Base-by-base conservation (phyloP, 805 yeast genomes). In the Cephaloascus albidus region DNA sequence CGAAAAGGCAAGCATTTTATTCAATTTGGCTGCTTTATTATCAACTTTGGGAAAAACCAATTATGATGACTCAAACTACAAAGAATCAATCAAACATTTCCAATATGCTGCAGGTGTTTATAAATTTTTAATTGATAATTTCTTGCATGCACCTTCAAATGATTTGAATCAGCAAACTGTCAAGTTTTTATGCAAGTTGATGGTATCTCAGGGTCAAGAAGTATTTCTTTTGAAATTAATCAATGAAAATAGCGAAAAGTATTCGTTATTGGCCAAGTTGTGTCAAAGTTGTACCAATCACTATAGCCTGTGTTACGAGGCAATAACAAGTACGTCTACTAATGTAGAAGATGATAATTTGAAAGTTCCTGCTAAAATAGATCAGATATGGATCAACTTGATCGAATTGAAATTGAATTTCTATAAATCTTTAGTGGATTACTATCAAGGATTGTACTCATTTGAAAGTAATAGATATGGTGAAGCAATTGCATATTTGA, bases 141-240 rank as follows among this genome's bases (percentile, higher is more conserved):
- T 90, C 58, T 61, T 88, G 36, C 93, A 89, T 58, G 90, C 96
- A 0, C 96, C 97, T 1, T 76, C 88, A 3, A 64, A 70, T 4
- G 98, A 90, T 57, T 62, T 89, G 37, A 67, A 72, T 43, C 83
- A 82, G 27, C 76, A 81, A 18, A 78, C 86, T 1, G 75, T 85
- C 8, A 68, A 70, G 33, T 80, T 85, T 28, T 67, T 90, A 38
- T 55, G 70, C 14, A 72, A 71, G 45, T 56, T 89, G 40, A 77
- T 82, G 76, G 63, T 87, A 40, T 93, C 94, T 0, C 96, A 90
- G 56, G 86, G 93, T 3, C 96, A 89, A 54, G 96, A 93, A 47
- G 72, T 83, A 4, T 89, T 90, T 54, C 60, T 82, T 3, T 55
- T 80, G 50, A 81, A 77, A 46, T 74, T 78, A 6, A 53, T 86